Base-by-base conservation (phyloP, 2,329 filamentous ascomycete genomes). In the Stachybotrys echinatus region DNA sequence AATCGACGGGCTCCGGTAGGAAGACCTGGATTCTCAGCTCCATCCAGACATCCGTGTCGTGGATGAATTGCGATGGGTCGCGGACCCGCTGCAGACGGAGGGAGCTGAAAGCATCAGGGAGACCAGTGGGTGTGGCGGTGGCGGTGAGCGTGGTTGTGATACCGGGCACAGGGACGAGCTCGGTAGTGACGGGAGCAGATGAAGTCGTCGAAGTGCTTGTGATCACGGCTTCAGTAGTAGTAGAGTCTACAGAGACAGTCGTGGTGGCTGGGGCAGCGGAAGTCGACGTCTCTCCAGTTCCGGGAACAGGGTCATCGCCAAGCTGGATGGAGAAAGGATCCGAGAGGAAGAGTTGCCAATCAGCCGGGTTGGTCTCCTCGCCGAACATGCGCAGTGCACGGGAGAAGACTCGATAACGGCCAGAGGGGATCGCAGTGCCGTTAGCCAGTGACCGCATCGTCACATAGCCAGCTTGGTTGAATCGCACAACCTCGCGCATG, bases 251-350 rank as follows among this genome's bases (percentile, higher is more conserved):
- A n/a, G n/a, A n/a, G n/a, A n/a, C n/a, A n/a, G n/a, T n/a, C 23
- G 49, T 44, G 4, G 49, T 20, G 19, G 50, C n/a, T 6, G 19
- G 34, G 18, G 45, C n/a, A 2, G 45, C 21, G n/a, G n/a, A n/a
- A 10, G 54, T 48, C 3, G 48, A 49, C 1, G 40, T 48, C 14
- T 38, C 38, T 0, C 46, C 42, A n/a, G n/a, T n/a, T n/a, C n/a
- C n/a, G 0, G 53, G 53, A 12, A 55, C 39, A 17, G 54, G 48
- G 20, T 58, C 48, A 6, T 53, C 48, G 3, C 53, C 52, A 4
- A 49, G 48, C 42, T 56, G 51, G n/a, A 58, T 46, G 1, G 47
- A 44, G 40, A 57, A 57, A 17, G 52, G n/a, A 40, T 54, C 52
- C 4, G 54, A 56, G 12, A 54, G 47, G 37, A 43, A 51, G 27